Evolutionary conservation across 495 filamentous ascomycete species (phyloP).

Genomic region (Hypoxylon cercidicola): DNA sequence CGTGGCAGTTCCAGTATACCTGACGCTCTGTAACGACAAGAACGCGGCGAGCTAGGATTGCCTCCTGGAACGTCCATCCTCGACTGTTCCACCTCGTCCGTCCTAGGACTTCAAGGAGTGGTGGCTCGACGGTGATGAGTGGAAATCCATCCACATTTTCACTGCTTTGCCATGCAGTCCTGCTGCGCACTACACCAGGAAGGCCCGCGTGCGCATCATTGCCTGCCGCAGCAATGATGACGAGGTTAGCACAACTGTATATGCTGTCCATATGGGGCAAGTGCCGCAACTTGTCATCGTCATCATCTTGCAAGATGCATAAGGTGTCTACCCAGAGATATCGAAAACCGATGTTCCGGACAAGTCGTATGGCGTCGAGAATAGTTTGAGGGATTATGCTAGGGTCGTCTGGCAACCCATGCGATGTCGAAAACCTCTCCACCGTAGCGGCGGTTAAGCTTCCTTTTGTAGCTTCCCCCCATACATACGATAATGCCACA

Average conservation of each 20-base stretch:
- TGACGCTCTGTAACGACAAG: conserved; percentile 11
- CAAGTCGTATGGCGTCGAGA: conserved; percentile 1
- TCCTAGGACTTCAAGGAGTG: background rate
- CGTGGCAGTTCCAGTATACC: conserved; percentile 21
- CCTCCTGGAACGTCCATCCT: conserved; percentile 31
- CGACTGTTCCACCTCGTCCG: conserved; percentile 16
- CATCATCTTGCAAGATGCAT: background rate
- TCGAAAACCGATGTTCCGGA: background rate
- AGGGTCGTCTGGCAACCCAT: background rate
- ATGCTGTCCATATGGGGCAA: background rate
- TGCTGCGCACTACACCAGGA: background rate
- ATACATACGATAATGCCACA: conserved; percentile 2
- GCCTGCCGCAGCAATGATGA: conserved; percentile 4
- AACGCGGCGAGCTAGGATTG: conserved; percentile 2
- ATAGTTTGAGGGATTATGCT: background rate
- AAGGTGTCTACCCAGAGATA: conserved; percentile 4
- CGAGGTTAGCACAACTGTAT: background rate
- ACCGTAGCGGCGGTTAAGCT: background rate
- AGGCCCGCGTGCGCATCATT: background rate
- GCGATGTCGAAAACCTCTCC: background rate
- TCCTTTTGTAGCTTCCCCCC: background rate
- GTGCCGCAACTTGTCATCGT: background rate
- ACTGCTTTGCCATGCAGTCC: background rate
- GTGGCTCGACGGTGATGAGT: background rate
- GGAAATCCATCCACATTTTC: background rate